A percentile compares a stretch with the other conserved stretches of the same genome.
Evolutionary conservation across 495 filamentous ascomycete genomes (phyloP).

Genomic region (Talaromyces trachyspermus): DNA sequence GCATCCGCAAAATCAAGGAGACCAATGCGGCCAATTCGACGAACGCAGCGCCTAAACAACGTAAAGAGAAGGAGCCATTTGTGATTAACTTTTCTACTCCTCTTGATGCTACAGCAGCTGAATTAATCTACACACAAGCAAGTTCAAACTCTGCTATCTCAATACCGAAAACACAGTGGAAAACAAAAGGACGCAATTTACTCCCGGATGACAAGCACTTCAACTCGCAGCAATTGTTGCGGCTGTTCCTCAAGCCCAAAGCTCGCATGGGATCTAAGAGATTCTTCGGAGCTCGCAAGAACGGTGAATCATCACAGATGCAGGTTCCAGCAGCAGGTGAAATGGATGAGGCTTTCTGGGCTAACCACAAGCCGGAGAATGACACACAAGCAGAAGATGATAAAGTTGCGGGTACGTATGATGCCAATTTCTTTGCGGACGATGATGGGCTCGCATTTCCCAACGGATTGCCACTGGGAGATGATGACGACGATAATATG

Average conservation of each 20-base stretch:
- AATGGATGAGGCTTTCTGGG: slow-evolving; percentile 96
- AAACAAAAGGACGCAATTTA: slow-evolving; percentile 83
- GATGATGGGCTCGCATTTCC: slow-evolving; percentile 81
- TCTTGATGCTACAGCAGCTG: slow-evolving; percentile 61
- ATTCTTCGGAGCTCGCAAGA: slow-evolving; percentile 28
- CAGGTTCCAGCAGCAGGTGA: slow-evolving; percentile 54
- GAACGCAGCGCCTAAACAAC: slow-evolving; percentile 44
- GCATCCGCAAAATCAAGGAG: slow-evolving; percentile 89
- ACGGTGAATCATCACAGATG: slow-evolving; percentile 36
- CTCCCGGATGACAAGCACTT: slow-evolving; percentile 98
- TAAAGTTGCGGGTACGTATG: slow-evolving; percentile 63
- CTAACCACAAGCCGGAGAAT: slow-evolving; percentile 56
- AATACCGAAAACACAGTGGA: slow-evolving; percentile 88
- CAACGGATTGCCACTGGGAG: slow-evolving; percentile 48
- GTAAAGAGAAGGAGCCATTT: slow-evolving; percentile 95
- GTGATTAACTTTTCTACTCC: slow-evolving; percentile 82
- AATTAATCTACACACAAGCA: slow-evolving; percentile 77
- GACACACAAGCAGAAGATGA: slow-evolving; percentile 45
- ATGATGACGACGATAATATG: slow-evolving; percentile 73
- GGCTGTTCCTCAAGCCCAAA: slow-evolving; percentile 90
- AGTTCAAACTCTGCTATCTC: slow-evolving; percentile 73
- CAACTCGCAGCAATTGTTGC: slow-evolving; percentile 82
- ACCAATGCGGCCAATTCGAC: slow-evolving; percentile 53
- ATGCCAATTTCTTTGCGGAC: slow-evolving; percentile 97
- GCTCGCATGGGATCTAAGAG: slow-evolving; percentile 61